Base-by-base conservation (phyloP, 2,329 filamentous ascomycete species). In the Verticillium zaregamsianum region DNA sequence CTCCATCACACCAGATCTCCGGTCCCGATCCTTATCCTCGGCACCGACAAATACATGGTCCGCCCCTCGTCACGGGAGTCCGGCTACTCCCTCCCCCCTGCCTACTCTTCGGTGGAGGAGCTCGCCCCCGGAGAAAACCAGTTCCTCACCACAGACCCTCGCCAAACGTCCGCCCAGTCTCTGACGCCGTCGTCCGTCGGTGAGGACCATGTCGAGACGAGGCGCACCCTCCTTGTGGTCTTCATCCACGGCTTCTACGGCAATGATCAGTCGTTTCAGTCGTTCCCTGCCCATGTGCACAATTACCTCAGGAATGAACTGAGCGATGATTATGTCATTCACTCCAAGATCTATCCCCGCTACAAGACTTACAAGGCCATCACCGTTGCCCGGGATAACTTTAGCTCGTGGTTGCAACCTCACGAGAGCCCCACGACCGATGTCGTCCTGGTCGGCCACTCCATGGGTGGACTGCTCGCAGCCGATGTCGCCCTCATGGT, bases 161-260 rank as follows among this genome's bases (percentile, higher is more conserved):
- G 82, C 45, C 73, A 77, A 39, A 83, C 81, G 5, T 85, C 82
- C 59, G 61, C 66, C 5, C 71, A 74, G 45, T 78, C 79, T 20
- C 66, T 77, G n/a, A 66, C 69, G 15, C 31, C 73, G 64, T 58
- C 72, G 64, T 11, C 64, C 62, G 17, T 65, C 65, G 63, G 68
- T 45, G 61, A 59, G 45, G 68, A 70, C 5, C 67, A 71, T 31
- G 70, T 66, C 63, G 69, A 65, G 62, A 72, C 68, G 63, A 79
- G 80, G 55, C 81, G 86, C 64, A 85, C 80, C 31, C 80, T 97
- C 28, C 82, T 97, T 1, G 72, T 96, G 25, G 80, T 97, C 59
- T 97, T 93, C 72, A 87, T 97, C 61, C 93, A 97, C 77, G 93
- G 93, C 64, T 97, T 96, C 76, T 90, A 95, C 82, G 93, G 93